These are phyloP conservation scores for Stagonosporopsis cucurbitacearum DNA, from an alignment of 2,329 filamentous ascomycete genomes.

Conservation along the genomic window DNA sequence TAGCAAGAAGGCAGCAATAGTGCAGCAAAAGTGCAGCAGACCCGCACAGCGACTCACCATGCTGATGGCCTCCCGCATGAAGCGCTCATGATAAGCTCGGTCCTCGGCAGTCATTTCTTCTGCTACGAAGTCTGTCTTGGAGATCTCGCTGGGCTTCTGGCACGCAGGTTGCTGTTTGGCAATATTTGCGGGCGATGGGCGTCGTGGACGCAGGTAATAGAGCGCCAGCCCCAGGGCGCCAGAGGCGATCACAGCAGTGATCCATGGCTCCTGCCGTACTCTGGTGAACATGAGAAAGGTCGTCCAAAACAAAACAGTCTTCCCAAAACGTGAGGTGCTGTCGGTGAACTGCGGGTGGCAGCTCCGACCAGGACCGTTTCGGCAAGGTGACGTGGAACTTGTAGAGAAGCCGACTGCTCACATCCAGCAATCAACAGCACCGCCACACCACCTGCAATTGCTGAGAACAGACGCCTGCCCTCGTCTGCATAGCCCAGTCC, in stretches of 20 bases:
- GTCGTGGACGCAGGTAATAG: constrained; percentile 24
- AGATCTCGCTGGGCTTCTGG: constrained; percentile 35
- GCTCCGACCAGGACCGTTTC: constrained; percentile 32
- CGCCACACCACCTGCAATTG: constrained; percentile 25
- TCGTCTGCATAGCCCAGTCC: constrained; percentile 36
- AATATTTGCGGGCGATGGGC: constrained; percentile 15
- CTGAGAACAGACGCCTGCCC: constrained; percentile 23
- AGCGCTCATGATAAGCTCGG: constrained; percentile 62
- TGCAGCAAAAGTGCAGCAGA: constrained; percentile 8
- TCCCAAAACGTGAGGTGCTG: constrained; percentile 29
- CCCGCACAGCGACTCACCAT: constrained; percentile 66
- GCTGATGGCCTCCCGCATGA: constrained; percentile 84
- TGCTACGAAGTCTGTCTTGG: constrained; percentile 32
- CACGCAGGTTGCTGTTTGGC: constrained; percentile 15
- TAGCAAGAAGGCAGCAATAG: no score
- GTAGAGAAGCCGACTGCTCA: constrained; percentile 31
- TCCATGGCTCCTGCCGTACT: constrained; percentile 31
- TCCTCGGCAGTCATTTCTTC: constrained; percentile 46
- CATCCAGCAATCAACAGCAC: constrained; percentile 20
- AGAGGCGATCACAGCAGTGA: constrained; percentile 26
- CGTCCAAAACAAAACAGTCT: constrained; percentile 23
- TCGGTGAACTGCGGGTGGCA: constrained; percentile 25
- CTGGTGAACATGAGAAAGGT: constrained; percentile 29
- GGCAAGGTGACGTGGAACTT: constrained; percentile 46
- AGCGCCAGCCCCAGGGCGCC: constrained; percentile 31